These are phyloP conservation scores for Solanum hybrid DNA, from an alignment of 305 asterid species.

Conservation along the genomic window DNA sequence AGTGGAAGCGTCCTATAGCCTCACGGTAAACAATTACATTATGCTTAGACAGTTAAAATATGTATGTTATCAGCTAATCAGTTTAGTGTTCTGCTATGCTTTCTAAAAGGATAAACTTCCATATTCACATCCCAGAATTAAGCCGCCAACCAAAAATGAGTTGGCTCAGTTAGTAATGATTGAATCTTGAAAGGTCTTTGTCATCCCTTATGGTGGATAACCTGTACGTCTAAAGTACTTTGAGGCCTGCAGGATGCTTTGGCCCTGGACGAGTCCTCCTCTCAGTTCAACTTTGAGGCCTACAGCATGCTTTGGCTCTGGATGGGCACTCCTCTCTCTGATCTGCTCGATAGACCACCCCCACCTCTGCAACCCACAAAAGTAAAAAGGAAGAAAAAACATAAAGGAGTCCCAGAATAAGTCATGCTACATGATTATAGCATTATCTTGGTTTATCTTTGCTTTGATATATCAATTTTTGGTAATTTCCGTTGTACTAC, in stretches of 20 bases:
- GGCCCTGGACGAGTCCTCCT: neutral
- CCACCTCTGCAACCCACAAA: neutral
- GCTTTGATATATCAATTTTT: neutral
- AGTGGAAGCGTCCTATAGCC: constrained; percentile 96
- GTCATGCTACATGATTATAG: neutral
- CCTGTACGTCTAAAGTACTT: neutral
- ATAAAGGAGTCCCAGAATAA: neutral
- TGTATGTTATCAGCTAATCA: neutral
- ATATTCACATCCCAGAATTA: neutral
- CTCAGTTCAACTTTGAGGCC: neutral
- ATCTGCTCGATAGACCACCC: neutral
- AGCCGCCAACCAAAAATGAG: neutral
- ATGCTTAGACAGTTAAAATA: neutral
- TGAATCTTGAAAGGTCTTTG: neutral
- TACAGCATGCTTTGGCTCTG: neutral
- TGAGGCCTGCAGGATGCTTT: neutral
- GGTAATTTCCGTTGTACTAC: neutral
- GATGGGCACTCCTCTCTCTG: neutral
- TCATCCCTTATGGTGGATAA: neutral
- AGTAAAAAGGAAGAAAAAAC: neutral
- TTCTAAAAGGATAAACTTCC: neutral
- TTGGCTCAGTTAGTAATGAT: neutral
- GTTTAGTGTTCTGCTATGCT: neutral
- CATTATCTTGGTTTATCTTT: neutral
- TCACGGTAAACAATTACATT: constrained; percentile 45